Base-by-base conservation (phyloP, 768 basidiomycete genomes). In the Hysterangium stoloniferum region DNA sequence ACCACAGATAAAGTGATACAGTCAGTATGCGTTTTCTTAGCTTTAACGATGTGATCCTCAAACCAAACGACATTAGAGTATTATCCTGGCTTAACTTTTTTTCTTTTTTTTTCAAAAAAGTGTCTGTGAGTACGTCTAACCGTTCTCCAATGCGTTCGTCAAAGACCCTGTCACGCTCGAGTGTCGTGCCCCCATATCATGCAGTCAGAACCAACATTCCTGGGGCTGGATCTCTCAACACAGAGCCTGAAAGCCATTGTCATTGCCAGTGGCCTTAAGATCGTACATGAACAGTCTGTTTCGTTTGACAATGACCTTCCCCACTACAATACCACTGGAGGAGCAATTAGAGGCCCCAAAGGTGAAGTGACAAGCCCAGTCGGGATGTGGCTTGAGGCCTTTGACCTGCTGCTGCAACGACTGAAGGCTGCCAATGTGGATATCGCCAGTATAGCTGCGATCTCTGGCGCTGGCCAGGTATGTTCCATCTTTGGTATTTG, bases 161-260 rank as follows among this genome's bases (percentile, higher is more conserved):
- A 3, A 40, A n/a, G 13, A 20, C 40, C 28, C 11, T 7, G 40
- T 3, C 19, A 41, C 4, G 4, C 20, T 41, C 12, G 12, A 13
- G 9, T 19, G 11, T 13, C 28, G 6, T n/a, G 11, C 12, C 4
- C 40, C 13, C 19, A 13, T 3, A 25, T 12, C 36, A 50, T 50
- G 48, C 40, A 6, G 6, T 36, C 28, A 15, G 28, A 33, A 22
- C 59, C 58, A 19, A 60, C 64, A 43, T 90, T 88, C 62, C 80
- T 92, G 20, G 90, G 90, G 12, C 76, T 92, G 48, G 90, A 93
- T 65, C 76, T 91, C 33, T 90, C 86, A 1, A 93, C 90, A 0
- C 91, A 95, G 61, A 81, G 83, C 56, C 72, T 89, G 48, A 88
- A 94, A 65, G 87, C 82, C 0, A 75, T 88, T 34, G 59, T 91